A percentile compares a stretch with the other conserved stretches of the same genome.
These are phyloP conservation scores for Stagonosporopsis cucurbitacearum DNA, from an alignment of 2,329 filamentous ascomycete species.

Conservation along the genomic window DNA sequence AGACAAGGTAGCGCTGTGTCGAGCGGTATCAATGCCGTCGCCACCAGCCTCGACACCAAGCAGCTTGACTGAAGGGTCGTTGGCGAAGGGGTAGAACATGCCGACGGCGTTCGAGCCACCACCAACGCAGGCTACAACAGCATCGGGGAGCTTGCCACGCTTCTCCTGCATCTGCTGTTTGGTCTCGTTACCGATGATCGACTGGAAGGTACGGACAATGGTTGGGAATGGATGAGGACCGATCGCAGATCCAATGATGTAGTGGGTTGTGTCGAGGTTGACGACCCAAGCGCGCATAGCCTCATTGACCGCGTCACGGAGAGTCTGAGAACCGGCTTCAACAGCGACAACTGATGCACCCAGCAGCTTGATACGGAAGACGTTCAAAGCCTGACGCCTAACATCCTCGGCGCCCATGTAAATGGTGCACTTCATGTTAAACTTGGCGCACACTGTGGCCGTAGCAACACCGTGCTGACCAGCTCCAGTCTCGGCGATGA, in stretches of 20 bases:
- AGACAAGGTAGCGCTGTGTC: slow-evolving; percentile 86
- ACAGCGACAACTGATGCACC: slow-evolving; percentile 93
- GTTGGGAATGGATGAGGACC: slow-evolving; percentile 97
- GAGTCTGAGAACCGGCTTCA: slow-evolving; percentile 78
- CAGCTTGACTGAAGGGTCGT: slow-evolving; percentile 83
- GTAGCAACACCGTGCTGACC: slow-evolving; percentile 98
- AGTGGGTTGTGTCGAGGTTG: slow-evolving; percentile 91
- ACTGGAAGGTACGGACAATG: slow-evolving; percentile 97
- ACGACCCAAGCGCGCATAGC: slow-evolving; percentile 94
- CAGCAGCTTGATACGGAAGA: slow-evolving; percentile 97
- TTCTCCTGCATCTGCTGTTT: slow-evolving; percentile 87
- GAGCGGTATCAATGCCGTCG: slow-evolving; percentile 83
- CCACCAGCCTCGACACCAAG: slow-evolving; percentile 95
- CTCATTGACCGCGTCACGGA: slow-evolving; percentile 81
- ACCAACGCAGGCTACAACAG: slow-evolving; percentile 94
- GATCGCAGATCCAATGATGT: slow-evolving; percentile 97
- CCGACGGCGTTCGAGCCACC: slow-evolving; percentile 94
- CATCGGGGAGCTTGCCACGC: slow-evolving; percentile 89
- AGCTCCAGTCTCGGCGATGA: slow-evolving; percentile 97
- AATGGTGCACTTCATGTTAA: slow-evolving; percentile 96
- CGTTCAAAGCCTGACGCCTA: slow-evolving; percentile 92
- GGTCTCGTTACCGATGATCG: slow-evolving; percentile 92
- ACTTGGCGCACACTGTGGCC: slow-evolving; percentile 96
- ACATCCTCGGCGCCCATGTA: slow-evolving; percentile 99
- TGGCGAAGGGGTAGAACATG: slow-evolving; percentile 97